Evolutionary conservation across 371 early-diverging fungal genomes (phyloP), one percentile per base, ranked within the genome.

Genomic region (Blastocladiella emersonii): DNA sequence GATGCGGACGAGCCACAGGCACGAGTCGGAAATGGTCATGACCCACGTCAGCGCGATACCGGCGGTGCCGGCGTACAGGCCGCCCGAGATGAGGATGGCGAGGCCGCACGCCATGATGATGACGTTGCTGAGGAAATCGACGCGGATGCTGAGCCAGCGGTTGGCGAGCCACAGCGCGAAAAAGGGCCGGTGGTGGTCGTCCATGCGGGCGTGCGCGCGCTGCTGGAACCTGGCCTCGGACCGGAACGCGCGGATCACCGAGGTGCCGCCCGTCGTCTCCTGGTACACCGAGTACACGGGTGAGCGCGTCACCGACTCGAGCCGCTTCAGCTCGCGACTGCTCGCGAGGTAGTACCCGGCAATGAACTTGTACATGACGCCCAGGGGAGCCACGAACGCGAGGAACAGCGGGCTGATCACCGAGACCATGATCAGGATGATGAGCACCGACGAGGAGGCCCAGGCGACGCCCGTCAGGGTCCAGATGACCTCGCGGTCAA

Each of bases 251-350:
- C 78, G 73, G 21, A 78, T 67, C 7, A 76, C 76, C 10, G 75
- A 67, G 34, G 78, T 65, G n/a, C 85, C 85, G 39, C 67, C 70
- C 57, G 74, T 30, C 1, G 83, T 82, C 63, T 86, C 86, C 15
- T 74, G 72, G 32, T 85, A 73, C 27, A 74, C 71, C 12, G 85
- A 66, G 62, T 80, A 85, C 34, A 87, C 72, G 12, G 87, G 87
- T 1, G 72, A 71, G 3, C 79, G 76, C 0, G 79, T 70, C 27
- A 81, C 68, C 30, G 79, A 75, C 66, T 85, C 85, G 45, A 87
- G 72, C 17, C 87, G 80, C 74, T 86, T 86, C 61, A 87, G 71
- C 63, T 85, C 81, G 19, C 86, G 78, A 21, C 77, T 75, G 23
- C 76, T 71, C 13, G 74, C 67, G 21, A 85, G 69, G 68, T 85